These are phyloP conservation scores for Solanum aculeatissimum DNA, from an alignment of 305 asterid genomes.

Conservation along the genomic window DNA sequence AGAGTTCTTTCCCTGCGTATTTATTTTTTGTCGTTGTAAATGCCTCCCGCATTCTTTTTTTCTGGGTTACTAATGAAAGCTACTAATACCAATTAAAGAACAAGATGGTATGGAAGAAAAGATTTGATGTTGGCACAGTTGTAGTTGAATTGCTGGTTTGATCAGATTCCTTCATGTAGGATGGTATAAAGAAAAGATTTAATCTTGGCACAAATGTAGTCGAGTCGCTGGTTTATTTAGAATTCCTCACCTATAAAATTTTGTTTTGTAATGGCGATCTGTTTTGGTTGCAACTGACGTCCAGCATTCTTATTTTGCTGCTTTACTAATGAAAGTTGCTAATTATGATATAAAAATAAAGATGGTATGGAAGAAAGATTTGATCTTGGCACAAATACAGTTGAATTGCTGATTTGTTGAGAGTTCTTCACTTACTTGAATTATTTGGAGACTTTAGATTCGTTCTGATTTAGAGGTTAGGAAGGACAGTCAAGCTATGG, in stretches of 20 bases:
- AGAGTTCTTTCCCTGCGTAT: background rate
- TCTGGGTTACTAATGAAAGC: background rate
- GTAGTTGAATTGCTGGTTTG: background rate
- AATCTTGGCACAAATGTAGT: background rate
- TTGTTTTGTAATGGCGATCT: background rate
- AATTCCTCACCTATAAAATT: background rate
- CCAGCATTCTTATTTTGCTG: background rate
- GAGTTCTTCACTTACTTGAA: background rate
- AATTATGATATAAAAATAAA: background rate
- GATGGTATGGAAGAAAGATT: background rate
- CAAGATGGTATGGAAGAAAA: background rate
- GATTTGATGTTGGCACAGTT: background rate
- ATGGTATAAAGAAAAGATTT: background rate
- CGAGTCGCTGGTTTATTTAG: background rate
- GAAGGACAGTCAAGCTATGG: background rate
- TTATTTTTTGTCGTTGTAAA: background rate
- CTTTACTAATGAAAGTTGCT: background rate
- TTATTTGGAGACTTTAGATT: background rate
- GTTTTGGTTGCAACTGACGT: background rate
- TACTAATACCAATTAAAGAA: background rate
- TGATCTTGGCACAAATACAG: background rate
- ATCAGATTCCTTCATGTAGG: background rate
- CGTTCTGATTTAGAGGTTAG: background rate
- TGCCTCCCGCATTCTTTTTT: background rate
- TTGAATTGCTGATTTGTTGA: background rate